Percentiles rank a stretch among this genome's conserved stretches.
phyloP scores from a whole-genome alignment of 2,329 filamentous ascomycete species.

The Cercospora sp. region DNA sequence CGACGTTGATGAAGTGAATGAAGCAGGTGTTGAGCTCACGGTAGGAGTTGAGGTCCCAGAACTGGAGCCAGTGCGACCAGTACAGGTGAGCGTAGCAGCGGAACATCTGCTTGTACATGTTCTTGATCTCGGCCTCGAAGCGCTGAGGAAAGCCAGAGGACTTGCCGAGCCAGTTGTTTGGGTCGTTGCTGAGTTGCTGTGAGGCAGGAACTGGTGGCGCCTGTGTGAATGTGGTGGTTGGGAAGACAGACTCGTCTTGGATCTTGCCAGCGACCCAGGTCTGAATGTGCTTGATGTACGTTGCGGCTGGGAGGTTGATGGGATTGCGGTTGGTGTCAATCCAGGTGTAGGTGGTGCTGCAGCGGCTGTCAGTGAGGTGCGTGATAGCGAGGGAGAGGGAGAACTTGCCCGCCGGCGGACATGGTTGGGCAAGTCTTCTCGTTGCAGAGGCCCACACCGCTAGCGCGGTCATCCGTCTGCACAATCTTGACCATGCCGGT shows the following conservation, averaged over 20 bases:
- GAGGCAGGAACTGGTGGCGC: conserved; percentile 55
- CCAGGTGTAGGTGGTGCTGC: conserved; percentile 95
- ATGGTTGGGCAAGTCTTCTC: conserved; percentile 80
- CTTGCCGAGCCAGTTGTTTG: conserved; percentile 81
- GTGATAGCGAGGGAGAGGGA: background rate
- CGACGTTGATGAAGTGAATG: conserved; percentile 58
- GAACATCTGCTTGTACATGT: conserved; percentile 58
- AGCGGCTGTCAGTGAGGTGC: background rate
- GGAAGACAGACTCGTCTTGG: conserved; percentile 85
- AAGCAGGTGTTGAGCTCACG: conserved; percentile 57
- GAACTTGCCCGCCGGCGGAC: conserved; percentile 87
- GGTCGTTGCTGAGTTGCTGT: conserved; percentile 48
- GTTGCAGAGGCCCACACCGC: conserved; percentile 77
- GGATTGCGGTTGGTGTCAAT: conserved; percentile 83
- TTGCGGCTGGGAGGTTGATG: conserved; percentile 85
- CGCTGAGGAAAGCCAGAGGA: conserved; percentile 66
- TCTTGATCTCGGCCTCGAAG: conserved; percentile 73
- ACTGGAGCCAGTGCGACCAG: conserved; percentile 54
- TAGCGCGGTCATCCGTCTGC: conserved; percentile 71
- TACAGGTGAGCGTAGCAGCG: conserved; percentile 56
- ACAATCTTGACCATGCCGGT: conserved; percentile 88
- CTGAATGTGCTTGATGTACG: conserved; percentile 94
- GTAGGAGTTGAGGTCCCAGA: conserved; percentile 51
- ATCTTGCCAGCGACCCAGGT: conserved; percentile 97
- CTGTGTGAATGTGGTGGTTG: conserved; percentile 74